Evolutionary conservation across 768 basidiomycete species (phyloP), one percentile per base, ranked within the genome.

Genomic region (Guyanaporus albipodus): DNA sequence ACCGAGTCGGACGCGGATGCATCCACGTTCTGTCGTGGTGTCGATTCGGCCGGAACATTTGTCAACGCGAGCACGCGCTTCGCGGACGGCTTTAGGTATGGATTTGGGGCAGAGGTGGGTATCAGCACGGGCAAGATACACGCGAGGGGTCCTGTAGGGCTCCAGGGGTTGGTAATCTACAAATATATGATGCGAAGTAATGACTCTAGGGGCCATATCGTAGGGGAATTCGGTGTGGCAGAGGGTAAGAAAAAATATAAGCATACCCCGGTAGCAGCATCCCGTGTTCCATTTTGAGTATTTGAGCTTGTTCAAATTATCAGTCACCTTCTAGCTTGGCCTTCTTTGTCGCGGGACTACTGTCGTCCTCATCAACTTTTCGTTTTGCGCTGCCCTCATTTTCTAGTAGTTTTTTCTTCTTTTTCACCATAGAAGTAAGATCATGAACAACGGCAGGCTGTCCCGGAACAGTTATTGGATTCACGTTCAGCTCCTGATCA

Each of bases 81-180:
- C 63, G 86, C 94, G 0, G 96, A 99, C 66, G 95, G 96, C 11
- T 96, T 94, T 69, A 70, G 95, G 50, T 98, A 92, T 62, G 96
- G 96, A 0, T 93, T 96, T 55, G 96, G 96, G 3, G 94, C 96
- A 5, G 96, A 98, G 68, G 95, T 99, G 0, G 96, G 96, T 8
- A 96, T 99, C 59, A 89, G 87, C 64, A 99, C 96, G 0, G 94
- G 95, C 1, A 83, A 89, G 61, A 95, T 96, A 46, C 96, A 99
- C 61, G 94, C 96, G 14, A 76, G 95, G 33, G 96, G 96, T 4
- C 96, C 96, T 0, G 95, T 98, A 2, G 95, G 95, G 0, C 73
- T 97, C 42, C 91, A 97, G 54, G 92, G 92, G 2, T 72, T 96
- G 53, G 87, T 93, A 32, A 96, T 85, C 48, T 98, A 99, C 75